Base-by-base conservation (phyloP, 192 early-diverging fungal species). In the Geosiphon pyriformis region DNA sequence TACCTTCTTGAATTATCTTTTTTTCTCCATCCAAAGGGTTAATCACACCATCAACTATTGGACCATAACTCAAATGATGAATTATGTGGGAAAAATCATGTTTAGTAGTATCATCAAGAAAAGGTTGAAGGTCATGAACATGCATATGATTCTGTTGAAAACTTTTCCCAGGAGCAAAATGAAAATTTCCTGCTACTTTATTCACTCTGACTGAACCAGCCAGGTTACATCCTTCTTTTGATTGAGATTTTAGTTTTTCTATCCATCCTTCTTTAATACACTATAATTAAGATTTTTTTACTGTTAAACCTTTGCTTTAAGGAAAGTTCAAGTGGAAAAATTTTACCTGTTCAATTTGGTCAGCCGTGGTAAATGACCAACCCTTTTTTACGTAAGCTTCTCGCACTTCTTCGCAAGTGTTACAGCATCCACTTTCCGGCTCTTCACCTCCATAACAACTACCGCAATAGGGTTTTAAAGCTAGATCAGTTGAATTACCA, bases 131-230 rank as follows among this genome's bases (percentile, higher is more conserved):
- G 60, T 94, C 92, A 70, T 94, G 92, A 8, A 92, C 79, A 67
- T 94, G 92, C 80, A 88, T 81, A 23, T 77, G 73, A 33, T 73
- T 72, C n/a, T 81, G 80, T 61, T 87, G 77, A 72, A 92, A 91
- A 2, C 82, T 84, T 51, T 88, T 85, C 50, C 96, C 94, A 12
- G 94, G 93, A 8, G 93, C 89, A 73, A 96, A 84, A 75, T 95
- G 96, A 69, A 95, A 88, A 67, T 94, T 95, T 42, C 96, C 96
- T 22, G 90, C 78, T 10, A 95, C 92, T 78, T 94, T 94, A 76
- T 94, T 95, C 35, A 98, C 91, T 34, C 82, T 72, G 23, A 96
- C 70, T 52, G 77, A 75, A 3, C 96, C 96, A 25, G 81, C 80
- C 37, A 98, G 75, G 64, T 89, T 85, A 72, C 96, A 98, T 22